Percentiles rank a stretch among this genome's conserved stretches.
These are phyloP conservation scores for Symbiodinium pilosum DNA, from an alignment of 73 alveolate genomes.

Conservation along the genomic window DNA sequence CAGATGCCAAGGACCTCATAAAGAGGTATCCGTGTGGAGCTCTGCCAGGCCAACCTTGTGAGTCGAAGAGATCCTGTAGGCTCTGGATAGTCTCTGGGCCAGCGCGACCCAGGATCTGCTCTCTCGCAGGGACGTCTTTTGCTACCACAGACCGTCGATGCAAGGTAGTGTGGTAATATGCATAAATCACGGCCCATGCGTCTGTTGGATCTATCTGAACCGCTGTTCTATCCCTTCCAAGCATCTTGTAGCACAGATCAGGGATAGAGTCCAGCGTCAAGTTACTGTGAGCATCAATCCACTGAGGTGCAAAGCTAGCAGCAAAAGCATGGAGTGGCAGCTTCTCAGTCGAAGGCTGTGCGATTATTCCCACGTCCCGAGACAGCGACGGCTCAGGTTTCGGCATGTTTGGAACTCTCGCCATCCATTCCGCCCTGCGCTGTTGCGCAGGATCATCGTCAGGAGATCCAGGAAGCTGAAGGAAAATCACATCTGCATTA, in stretches of 20 bases:
- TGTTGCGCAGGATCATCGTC: not conserved
- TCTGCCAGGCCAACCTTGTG: constrained; percentile 40
- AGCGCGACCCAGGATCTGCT: constrained; percentile 20
- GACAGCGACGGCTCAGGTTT: no score
- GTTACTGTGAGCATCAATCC: constrained; percentile 8
- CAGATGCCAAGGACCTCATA: not conserved
- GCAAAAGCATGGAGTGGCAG: constrained; percentile 39
- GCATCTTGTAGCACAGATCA: constrained; percentile 20
- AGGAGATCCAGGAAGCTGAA: not conserved
- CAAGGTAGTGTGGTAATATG: constrained; percentile 48
- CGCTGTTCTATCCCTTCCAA: not conserved
- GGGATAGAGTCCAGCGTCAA: not conserved
- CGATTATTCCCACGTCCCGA: not conserved
- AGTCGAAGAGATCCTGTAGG: constrained; percentile 65
- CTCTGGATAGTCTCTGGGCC: constrained; percentile 24
- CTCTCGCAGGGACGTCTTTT: not conserved
- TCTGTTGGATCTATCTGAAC: not conserved
- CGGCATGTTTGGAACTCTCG: not conserved
- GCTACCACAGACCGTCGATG: constrained; percentile 58
- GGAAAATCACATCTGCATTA: not conserved
- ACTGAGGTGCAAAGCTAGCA: constrained; percentile 64
- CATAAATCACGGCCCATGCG: not conserved
- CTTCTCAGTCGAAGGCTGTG: not conserved
- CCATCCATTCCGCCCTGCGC: not conserved
- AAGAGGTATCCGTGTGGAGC: constrained; percentile 31